Evolutionary conservation across 441 rosid genomes (phyloP), one percentile per base, ranked within the genome.

Genomic region (Mallotus repandus): DNA sequence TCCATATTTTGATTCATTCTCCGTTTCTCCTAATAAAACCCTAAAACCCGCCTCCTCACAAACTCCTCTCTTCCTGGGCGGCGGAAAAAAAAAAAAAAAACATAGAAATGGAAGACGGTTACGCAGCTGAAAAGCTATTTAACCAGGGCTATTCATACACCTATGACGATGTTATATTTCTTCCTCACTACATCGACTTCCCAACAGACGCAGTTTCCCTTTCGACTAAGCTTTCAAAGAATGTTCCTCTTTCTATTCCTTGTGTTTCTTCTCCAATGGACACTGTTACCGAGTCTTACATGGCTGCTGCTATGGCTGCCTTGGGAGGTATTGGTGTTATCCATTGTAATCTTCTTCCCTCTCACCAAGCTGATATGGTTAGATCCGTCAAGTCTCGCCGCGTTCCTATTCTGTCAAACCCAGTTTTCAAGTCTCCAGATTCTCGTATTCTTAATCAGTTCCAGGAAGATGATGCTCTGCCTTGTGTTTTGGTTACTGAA

Each of bases 211-310:
- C 87, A 54, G 97, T 94, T 63, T 86, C 89, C 0, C 82, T 94
- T 48, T 82, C 92, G 77, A 89, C 98, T 57, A 81, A 73, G 9
- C 90, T 92, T 74, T 85, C 92, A 59, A 86, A 91, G 77, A 92
- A 89, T 74, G 70, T 95, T 53, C 73, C 86, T 8, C 98, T 95
- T 76, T 85, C 94, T 7, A 80, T 87, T 77, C 99, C 99, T 1
- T 95, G 93, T 72, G 98, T 95, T 38, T 85, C 99, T 67, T 95
- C 98, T 11, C 99, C 98, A 0, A 92, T 95, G 99, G 99, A 95
- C 81, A 95, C 99, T 9, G 99, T 95, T 5, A 87, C 97, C 0
- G 99, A 92, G 79, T 84, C 97, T 13, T 78, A 85, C 81, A 92
- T 91, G 98, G 98, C 98, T 22, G 79, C 96, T 56, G 85, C 97